Base-by-base conservation (phyloP, 2,329 filamentous ascomycete species). In the Didymella exigua region DNA sequence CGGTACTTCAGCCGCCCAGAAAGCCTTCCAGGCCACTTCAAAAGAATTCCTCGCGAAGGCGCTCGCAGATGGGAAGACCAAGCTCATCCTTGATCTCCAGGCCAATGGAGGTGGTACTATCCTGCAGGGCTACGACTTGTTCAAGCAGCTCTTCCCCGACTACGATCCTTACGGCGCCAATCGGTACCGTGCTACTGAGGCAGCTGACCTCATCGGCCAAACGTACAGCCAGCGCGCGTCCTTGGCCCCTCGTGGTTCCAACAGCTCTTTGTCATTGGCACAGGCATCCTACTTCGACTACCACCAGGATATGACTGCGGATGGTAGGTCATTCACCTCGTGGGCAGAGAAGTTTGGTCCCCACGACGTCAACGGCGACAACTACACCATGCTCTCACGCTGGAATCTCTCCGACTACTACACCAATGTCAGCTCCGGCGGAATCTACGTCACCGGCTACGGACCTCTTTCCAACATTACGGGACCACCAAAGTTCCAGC, bases 81-180 rank as follows among this genome's bases (percentile, higher is more conserved):
- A 84, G 66, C 77, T 88, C 3, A 81, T 88, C 21, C 77, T 88
- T 34, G 85, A 87, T 62, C 69, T 87, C 1, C 81, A 80, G 14
- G 79, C 78, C 54, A 88, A 88, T 63, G 82, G 80, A 11, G 86
- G 86, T 40, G 85, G 86, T 38, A 80, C 78, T 19, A 81, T 87
- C 45, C 69, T 85, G 13, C 80, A 83, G 36, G 85, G 83, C 9
- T 85, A 84, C 51, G 85, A 87, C 62, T 76, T 88, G 53, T 87
- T 87, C 75, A 82, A 82, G 48, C 76, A 81, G 70, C 73, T 86
- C 1, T 82, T 84, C 71, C 84, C 84, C 0, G 68, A 76, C 5
- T 68, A 79, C 4, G 71, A 79, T 7, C 77, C 78, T 1, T 83
- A 81, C 56, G 80, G 79, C n/a, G 81, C 78, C 3, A 72, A 68